Evolutionary conservation across 352 stramenopile species (phyloP).

Genomic region (Globisporangium nunn): DNA sequence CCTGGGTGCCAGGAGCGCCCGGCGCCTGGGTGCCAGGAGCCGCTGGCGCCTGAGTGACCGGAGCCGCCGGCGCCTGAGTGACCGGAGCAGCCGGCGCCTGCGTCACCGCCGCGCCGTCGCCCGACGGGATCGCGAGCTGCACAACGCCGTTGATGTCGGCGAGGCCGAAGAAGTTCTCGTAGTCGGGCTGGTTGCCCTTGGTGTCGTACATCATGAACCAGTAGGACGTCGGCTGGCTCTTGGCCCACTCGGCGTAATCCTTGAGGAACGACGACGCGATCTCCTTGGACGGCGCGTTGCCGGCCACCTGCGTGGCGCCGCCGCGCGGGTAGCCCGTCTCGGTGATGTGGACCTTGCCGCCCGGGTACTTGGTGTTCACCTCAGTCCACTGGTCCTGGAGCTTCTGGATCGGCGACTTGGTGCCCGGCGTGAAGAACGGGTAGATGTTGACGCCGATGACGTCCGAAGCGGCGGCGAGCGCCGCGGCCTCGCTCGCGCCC

Average conservation of each 20-base stretch:
- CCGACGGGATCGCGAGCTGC: slow-evolving; percentile 21
- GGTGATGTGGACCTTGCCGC: slow-evolving; percentile 25
- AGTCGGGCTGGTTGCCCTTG: slow-evolving; percentile 21
- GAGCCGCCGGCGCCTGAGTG: not conserved
- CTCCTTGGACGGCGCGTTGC: slow-evolving; percentile 23
- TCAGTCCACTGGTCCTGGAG: slow-evolving; percentile 24
- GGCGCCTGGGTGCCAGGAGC: not conserved
- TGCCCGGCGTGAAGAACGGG: slow-evolving; percentile 34
- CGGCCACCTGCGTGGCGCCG: slow-evolving; percentile 7
- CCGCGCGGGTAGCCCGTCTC: slow-evolving; percentile 37
- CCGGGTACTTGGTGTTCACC: slow-evolving; percentile 26
- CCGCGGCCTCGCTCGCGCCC: slow-evolving; percentile 15
- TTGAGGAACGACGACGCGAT: slow-evolving; percentile 20
- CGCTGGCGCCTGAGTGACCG: not conserved
- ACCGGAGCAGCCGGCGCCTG: not conserved
- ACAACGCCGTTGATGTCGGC: slow-evolving; percentile 17
- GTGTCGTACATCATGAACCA: slow-evolving; percentile 46
- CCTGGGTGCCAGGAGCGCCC: not conserved
- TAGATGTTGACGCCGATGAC: slow-evolving; percentile 42
- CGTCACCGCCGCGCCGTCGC: slow-evolving; percentile 6
- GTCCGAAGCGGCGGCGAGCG: slow-evolving; percentile 23
- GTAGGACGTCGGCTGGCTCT: slow-evolving; percentile 20
- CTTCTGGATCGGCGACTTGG: slow-evolving; percentile 26
- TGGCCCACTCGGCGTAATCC: slow-evolving; percentile 23
- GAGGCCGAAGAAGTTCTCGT: slow-evolving; percentile 39